phyloP scores from a whole-genome alignment of 2,329 filamentous ascomycete species.

The Phyllosticta citribraziliensis region DNA sequence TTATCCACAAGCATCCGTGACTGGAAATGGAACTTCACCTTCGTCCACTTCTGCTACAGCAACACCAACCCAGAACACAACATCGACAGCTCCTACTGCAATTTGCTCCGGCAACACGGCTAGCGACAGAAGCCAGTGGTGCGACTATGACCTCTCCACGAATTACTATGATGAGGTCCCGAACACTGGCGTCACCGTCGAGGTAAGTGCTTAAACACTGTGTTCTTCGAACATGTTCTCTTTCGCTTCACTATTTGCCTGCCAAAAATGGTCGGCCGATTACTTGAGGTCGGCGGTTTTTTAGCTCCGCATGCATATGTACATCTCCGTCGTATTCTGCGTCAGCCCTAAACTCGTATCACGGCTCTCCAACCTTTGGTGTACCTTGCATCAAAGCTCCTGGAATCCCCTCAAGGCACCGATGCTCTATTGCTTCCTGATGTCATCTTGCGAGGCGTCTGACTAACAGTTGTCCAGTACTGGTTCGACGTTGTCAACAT shows the following conservation, averaged over 20 bases:
- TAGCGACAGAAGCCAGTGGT: slow-evolving; percentile 22
- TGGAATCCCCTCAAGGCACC: slow-evolving; percentile 47
- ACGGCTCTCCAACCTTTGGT: not conserved
- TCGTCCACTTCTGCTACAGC: not conserved
- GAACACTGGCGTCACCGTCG: slow-evolving; percentile 45
- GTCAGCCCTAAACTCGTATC: not conserved
- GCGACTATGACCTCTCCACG: slow-evolving; percentile 40
- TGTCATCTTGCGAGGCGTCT: slow-evolving; percentile 14
- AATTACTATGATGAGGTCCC: slow-evolving; percentile 44
- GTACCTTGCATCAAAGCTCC: not conserved
- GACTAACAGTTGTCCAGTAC: slow-evolving; percentile 34
- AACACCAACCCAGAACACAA: not conserved
- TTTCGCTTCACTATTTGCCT: not conserved
- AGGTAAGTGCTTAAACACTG: not conserved
- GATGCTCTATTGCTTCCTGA: not conserved
- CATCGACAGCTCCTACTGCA: not conserved
- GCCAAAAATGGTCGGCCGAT: not conserved
- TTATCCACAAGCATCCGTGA: not conserved
- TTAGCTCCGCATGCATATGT: not conserved
- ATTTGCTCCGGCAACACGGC: slow-evolving; percentile 24
- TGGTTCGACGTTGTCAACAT: slow-evolving; percentile 45
- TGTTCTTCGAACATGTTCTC: not conserved
- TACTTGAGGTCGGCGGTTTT: not conserved
- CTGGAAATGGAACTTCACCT: not conserved
- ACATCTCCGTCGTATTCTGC: not conserved